Base-by-base conservation (phyloP, 75 land plant species). In the Azolla pinnata region DNA sequence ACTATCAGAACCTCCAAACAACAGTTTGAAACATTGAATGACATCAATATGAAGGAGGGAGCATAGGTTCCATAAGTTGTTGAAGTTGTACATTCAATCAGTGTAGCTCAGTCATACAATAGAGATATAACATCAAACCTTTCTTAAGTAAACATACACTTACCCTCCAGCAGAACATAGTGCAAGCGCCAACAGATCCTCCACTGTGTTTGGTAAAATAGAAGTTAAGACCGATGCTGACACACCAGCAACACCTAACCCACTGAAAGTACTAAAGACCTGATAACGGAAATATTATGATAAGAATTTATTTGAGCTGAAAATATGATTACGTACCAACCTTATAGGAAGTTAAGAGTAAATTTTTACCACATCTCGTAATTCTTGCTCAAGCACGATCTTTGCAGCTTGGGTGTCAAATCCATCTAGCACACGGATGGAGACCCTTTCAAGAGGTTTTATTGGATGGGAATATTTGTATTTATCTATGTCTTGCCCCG, bases 131-230 rank as follows among this genome's bases (percentile, higher is more conserved):
- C 5, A 12, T 5, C 10, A 35, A 12, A 35, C 10, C 12, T 5
- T 35, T 5, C 40, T 35, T 35, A 12, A 12, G 40, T 5, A 12
- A 12, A 12, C 14, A 25, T 24, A 52, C 24, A 52, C 54, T 25
- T 80, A 95, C 99, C 99, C 99, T 63, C 96, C 99, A 64, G 90
- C 90, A 57, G 96, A 85, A 65, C 99, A 95, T 19, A 95, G 65
- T 29, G 80, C 85, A 35, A 95, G 75, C 47, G 90, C 99, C 51
- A 95, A 71, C 65, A 95, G 81, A 79, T 95, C 99, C 59, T 95
- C 99, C 25, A 89, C 32, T 42, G 99, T 89, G 20, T 84, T 83
- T 20, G 96, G 90, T 33, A 95, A 59, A 33, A 95, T 83, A 46
- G 90, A 83, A 28, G 90, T 95, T 46, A 95, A 67, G 9, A 95